phyloP scores from a whole-genome alignment of 2,329 filamentous ascomycete species.

The Zymoseptoria tritici region DNA sequence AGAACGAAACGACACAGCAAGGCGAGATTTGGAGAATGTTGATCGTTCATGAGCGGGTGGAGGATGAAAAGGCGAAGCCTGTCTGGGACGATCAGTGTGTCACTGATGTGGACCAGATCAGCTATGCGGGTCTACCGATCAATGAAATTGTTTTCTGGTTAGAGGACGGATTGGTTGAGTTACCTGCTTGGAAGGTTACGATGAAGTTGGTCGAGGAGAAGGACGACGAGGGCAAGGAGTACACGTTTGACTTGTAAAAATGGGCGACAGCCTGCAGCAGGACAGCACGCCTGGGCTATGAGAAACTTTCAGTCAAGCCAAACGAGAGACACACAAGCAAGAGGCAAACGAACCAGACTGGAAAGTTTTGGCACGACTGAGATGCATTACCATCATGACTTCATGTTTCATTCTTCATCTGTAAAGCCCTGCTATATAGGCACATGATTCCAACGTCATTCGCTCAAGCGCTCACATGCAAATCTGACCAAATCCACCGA shows the following conservation, averaged over 20 bases:
- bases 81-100: slow-evolving; percentile 21
- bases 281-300: not conserved
- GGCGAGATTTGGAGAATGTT: slow-evolving; percentile 26
- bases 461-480: slow-evolving; percentile 5
- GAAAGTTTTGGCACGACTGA: not conserved
- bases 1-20: slow-evolving; percentile 17
- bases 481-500: not conserved
- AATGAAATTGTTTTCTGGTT: slow-evolving; percentile 27
- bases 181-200: slow-evolving; percentile 23
- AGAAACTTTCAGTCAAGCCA: not conserved
- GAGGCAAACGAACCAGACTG: not conserved
- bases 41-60: slow-evolving; percentile 10
- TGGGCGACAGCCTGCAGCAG: not conserved
- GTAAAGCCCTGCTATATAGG: not conserved
- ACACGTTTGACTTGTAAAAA: slow-evolving; percentile 3
- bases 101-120: slow-evolving; percentile 19
- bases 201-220: slow-evolving; percentile 4
- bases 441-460: not conserved
- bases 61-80: not conserved
- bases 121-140: slow-evolving; percentile 22
- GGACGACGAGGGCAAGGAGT: not conserved
- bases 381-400: not conserved
- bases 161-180: slow-evolving; percentile 16
- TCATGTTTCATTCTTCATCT: not conserved
- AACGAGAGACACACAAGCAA: not conserved